Evolutionary conservation across 345 rosid genomes (phyloP).

Genomic region (Noccaea bulbosa): DNA sequence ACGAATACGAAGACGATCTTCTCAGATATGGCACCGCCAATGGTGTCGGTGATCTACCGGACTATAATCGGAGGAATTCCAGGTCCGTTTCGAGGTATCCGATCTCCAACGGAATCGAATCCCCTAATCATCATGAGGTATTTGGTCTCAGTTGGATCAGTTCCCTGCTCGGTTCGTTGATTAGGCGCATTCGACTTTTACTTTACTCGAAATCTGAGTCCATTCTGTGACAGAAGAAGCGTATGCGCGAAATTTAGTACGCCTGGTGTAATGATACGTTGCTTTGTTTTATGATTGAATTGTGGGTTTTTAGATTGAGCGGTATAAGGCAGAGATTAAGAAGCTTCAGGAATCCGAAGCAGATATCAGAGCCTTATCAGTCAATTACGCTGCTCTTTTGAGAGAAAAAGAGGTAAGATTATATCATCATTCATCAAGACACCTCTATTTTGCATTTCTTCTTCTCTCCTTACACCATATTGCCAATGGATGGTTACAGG

Average conservation of each 20-base stretch:
- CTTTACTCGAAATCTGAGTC: not conserved
- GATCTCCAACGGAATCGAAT: conserved; percentile 57
- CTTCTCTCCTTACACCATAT: not conserved
- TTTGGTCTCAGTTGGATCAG: not conserved
- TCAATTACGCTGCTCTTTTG: conserved; percentile 83
- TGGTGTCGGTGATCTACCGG: conserved; percentile 45
- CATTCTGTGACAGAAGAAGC: too few species aligned
- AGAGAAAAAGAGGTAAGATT: conserved; percentile 84
- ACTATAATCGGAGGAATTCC: conserved; percentile 63
- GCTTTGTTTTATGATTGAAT: not conserved
- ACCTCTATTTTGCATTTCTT: not conserved
- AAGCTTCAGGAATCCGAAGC: conserved; percentile 83
- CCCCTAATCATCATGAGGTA: conserved; percentile 63
- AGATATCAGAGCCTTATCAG: conserved; percentile 84
- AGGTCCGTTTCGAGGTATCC: conserved; percentile 60
- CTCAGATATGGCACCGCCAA: conserved; percentile 56
- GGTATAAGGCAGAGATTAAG: conserved; percentile 68
- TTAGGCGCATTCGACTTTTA: not conserved
- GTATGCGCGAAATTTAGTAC: too few species aligned
- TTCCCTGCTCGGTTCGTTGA: not conserved
- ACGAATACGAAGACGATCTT: conserved; percentile 54
- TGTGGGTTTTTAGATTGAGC: conserved; percentile 55
- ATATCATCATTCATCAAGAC: not conserved
- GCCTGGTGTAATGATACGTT: conserved; percentile 2
- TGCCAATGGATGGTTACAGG: conserved; percentile 50